phyloP scores from a whole-genome alignment of 73 alveolate genomes.

The Durusdinium trenchii region DNA sequence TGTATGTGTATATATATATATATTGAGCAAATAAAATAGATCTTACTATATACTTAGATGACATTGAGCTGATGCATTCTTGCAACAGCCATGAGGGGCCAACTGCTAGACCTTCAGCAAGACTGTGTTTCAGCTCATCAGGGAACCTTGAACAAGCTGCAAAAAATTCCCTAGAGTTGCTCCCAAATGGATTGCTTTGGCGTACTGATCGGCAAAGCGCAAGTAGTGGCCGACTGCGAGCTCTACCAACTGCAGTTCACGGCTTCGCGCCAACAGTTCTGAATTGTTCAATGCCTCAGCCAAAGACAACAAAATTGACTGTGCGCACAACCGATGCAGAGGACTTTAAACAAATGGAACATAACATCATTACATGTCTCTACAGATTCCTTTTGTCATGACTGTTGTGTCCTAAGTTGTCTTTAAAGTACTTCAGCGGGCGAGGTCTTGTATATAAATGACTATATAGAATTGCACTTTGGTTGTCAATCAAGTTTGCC shows the following conservation, averaged over 20 bases:
- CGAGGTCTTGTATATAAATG: too few species aligned
- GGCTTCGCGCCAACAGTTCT: slow-evolving; percentile 78
- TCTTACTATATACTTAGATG: not conserved
- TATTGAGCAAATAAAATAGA: too few species aligned
- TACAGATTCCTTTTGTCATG: too few species aligned
- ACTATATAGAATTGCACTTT: too few species aligned
- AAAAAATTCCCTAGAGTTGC: not conserved
- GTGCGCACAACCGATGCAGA: too few species aligned
- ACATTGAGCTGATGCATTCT: too few species aligned
- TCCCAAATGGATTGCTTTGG: not conserved
- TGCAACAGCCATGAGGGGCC: not conserved
- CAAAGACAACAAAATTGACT: too few species aligned
- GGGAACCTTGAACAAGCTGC: slow-evolving; percentile 23
- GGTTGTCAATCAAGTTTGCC: not conserved
- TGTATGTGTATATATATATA: too few species aligned
- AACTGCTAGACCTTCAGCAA: slow-evolving; percentile 82
- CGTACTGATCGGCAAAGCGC: slow-evolving; percentile 77
- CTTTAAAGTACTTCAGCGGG: too few species aligned
- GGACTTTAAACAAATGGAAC: too few species aligned
- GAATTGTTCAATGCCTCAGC: slow-evolving; percentile 77
- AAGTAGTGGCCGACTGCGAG: slow-evolving; percentile 84
- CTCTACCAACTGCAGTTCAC: slow-evolving; percentile 75
- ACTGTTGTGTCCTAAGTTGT: too few species aligned
- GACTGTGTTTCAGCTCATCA: slow-evolving; percentile 84
- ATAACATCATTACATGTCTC: too few species aligned